Conservation (phyloP, 345 rosid genomes). For the Syzygium aqueum region DNA sequence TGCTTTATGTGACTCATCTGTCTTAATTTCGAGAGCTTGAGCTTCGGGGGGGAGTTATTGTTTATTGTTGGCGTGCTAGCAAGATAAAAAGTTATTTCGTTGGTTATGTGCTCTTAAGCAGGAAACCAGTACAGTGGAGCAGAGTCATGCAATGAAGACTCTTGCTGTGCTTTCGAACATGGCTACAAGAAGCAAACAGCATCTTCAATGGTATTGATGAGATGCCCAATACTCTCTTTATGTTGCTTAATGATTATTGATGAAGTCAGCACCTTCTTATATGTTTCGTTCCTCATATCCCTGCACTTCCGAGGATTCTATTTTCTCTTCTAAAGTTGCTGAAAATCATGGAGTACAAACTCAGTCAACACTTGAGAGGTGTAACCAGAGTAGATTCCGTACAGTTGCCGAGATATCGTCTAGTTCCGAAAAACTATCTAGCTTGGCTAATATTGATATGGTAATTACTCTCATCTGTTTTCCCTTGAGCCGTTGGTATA, state of each 20-base stretch:
- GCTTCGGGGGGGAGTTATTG: neutral
- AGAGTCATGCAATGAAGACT: conserved; percentile 30
- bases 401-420: conserved; percentile 75
- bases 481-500: neutral
- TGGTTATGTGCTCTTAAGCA: conserved; percentile 10
- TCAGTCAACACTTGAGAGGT: conserved; percentile 35
- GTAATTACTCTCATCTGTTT: conserved; percentile 29
- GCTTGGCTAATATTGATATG: conserved; percentile 63
- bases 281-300: neutral
- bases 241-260: neutral
- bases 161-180: conserved; percentile 42
- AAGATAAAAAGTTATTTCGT: conserved; percentile 2
- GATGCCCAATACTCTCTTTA: neutral
- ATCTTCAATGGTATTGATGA: conserved; percentile 29
- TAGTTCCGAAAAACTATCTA: conserved; percentile 40
- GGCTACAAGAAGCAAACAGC: conserved; percentile 43
- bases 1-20: neutral
- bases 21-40: neutral
- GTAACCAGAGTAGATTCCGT: conserved; percentile 59
- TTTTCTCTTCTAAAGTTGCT: conserved; percentile 31
- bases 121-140: conserved; percentile 42
- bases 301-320: conserved; percentile 33
- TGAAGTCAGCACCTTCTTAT: neutral
- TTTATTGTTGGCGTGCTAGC: neutral
- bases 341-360: conserved; percentile 22